phyloP scores from a whole-genome alignment of 2,329 filamentous ascomycete genomes.

The Aureobasidium vineae region DNA sequence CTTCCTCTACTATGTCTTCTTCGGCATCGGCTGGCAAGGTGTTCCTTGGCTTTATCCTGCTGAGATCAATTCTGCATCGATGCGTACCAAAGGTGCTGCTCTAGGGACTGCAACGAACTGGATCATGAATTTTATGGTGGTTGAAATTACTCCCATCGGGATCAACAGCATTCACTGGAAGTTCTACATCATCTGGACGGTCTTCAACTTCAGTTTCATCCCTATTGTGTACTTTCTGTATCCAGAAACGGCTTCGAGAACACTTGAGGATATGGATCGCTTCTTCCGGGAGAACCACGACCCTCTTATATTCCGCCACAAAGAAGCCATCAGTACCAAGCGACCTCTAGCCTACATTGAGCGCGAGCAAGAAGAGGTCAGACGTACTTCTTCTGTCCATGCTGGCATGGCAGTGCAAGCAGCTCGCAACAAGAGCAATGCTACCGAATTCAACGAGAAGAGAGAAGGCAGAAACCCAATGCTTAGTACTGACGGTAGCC shows the following conservation, averaged over 20 bases:
- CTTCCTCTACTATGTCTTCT: constrained; percentile 56
- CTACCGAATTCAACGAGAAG: constrained; percentile 22
- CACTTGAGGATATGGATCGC: constrained; percentile 38
- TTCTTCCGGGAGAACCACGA: constrained; percentile 35
- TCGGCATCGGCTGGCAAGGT: constrained; percentile 53
- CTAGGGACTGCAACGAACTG: constrained; percentile 53
- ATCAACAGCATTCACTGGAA: constrained; percentile 38
- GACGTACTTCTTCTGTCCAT: constrained; percentile 24
- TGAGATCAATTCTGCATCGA: constrained; percentile 52
- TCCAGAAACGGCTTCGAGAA: constrained; percentile 38
- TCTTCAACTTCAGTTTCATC: constrained; percentile 41
- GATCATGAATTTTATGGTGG: constrained; percentile 46
- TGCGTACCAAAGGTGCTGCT: constrained; percentile 52
- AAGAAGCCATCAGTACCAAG: constrained; percentile 48
- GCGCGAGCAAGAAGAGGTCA: constrained; percentile 43
- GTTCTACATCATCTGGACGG: constrained; percentile 34
- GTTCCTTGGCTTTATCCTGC: constrained; percentile 41
- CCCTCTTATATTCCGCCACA: constrained; percentile 50
- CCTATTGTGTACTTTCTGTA: constrained; percentile 47
- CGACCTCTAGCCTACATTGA: constrained; percentile 52
- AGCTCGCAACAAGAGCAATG: constrained; percentile 23
- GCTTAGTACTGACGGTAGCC: background rate
- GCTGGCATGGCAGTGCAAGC: constrained; percentile 16
- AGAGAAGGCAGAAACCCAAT: background rate
- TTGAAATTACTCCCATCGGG: constrained; percentile 47